phyloP scores from a whole-genome alignment of 1,284 basidiomycete genomes.

The Fomitopsis betulina region DNA sequence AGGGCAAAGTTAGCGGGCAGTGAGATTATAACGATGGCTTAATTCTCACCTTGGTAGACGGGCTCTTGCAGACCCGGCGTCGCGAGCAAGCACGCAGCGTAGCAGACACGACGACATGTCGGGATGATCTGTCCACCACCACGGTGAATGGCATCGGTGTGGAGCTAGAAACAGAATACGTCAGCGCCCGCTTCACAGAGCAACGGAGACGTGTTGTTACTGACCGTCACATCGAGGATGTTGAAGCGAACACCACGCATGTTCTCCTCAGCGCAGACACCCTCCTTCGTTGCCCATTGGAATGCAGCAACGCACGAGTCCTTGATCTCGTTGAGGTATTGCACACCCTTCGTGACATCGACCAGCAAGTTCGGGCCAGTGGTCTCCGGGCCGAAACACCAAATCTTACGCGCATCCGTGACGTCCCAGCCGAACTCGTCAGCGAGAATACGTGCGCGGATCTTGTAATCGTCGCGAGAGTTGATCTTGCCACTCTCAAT shows the following conservation, averaged over 20 bases:
- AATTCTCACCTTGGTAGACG: slow-evolving; percentile 76
- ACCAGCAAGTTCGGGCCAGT: slow-evolving; percentile 97
- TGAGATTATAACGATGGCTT: not conserved
- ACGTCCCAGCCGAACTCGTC: slow-evolving; percentile 99
- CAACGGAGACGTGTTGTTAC: slow-evolving; percentile 20
- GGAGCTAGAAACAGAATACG: slow-evolving; percentile 53
- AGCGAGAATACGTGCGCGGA: slow-evolving; percentile 91
- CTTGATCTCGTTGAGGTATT: slow-evolving; percentile 99
- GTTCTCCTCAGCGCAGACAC: slow-evolving; percentile 95
- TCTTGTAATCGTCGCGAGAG: slow-evolving; percentile 97
- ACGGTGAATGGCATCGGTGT: slow-evolving; percentile 99
- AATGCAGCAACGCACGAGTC: slow-evolving; percentile 99
- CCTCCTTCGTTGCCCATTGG: slow-evolving; percentile 99
- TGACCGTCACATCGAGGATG: slow-evolving; percentile 91
- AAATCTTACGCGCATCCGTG: slow-evolving; percentile 98
- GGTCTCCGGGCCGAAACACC: slow-evolving; percentile 99
- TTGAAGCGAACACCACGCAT: slow-evolving; percentile 99
- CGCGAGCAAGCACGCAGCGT: slow-evolving; percentile 93
- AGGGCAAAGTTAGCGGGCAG: not conserved
- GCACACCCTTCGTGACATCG: slow-evolving; percentile 98
- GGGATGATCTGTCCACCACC: slow-evolving; percentile 99
- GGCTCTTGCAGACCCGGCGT: slow-evolving; percentile 94
- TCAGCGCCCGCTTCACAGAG: not conserved
- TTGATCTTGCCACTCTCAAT: slow-evolving; percentile 88
- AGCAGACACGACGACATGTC: slow-evolving; percentile 94